A percentile compares a stretch with the other conserved stretches of the same genome.
Evolutionary conservation across 2,329 filamentous ascomycete genomes (phyloP).

Genomic region (Massarina eburnea): DNA sequence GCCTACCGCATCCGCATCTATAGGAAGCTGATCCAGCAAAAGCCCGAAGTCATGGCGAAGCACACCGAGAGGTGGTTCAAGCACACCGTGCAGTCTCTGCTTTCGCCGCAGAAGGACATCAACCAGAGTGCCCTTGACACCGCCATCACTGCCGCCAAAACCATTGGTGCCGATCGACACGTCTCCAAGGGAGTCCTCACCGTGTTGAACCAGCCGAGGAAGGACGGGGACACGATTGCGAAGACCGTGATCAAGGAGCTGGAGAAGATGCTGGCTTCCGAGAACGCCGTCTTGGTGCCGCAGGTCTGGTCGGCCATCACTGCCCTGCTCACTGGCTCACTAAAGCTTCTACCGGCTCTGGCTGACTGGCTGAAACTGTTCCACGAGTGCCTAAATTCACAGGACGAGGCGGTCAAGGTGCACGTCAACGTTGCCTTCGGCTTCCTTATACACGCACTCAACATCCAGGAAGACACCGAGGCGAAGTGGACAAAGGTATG

Average conservation of each 20-base stretch:
- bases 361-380: slow-evolving; percentile 76
- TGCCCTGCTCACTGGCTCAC: slow-evolving; percentile 68
- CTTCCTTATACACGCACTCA: slow-evolving; percentile 74
- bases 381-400: slow-evolving; percentile 80
- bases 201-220: slow-evolving; percentile 59
- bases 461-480: slow-evolving; percentile 61
- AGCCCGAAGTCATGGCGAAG: slow-evolving; percentile 67
- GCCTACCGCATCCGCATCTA: slow-evolving; percentile 79
- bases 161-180: slow-evolving; percentile 68
- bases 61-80: slow-evolving; percentile 76
- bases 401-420: slow-evolving; percentile 61
- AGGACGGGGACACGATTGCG: slow-evolving; percentile 55
- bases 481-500: slow-evolving; percentile 44
- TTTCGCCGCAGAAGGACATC: slow-evolving; percentile 77
- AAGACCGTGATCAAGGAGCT: slow-evolving; percentile 70
- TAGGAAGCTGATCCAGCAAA: slow-evolving; percentile 72
- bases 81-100: slow-evolving; percentile 78
- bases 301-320: slow-evolving; percentile 87
- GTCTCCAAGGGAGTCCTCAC: slow-evolving; percentile 68
- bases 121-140: slow-evolving; percentile 72
- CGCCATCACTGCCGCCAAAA: slow-evolving; percentile 69
- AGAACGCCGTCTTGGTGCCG: slow-evolving; percentile 68
- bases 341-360: slow-evolving; percentile 70
- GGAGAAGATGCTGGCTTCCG: slow-evolving; percentile 58
- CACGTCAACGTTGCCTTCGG: slow-evolving; percentile 87